Percentiles rank a stretch among this genome's conserved stretches.
Conservation (phyloP, 371 early-diverging fungal species). For the Capillidium rhysosporum region DNA sequence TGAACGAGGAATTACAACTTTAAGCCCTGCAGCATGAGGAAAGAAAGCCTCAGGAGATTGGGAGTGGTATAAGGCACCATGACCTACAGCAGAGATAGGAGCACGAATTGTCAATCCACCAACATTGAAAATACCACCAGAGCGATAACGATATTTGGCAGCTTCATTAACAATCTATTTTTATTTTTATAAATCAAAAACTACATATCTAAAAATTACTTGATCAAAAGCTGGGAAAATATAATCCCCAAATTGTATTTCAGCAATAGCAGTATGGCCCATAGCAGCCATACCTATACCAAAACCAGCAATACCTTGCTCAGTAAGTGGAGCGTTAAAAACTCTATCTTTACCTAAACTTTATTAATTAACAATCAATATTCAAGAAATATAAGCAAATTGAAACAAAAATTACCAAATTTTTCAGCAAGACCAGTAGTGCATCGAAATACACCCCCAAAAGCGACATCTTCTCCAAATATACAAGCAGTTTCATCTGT, state of each 20-base stretch:
- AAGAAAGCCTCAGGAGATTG: conserved; percentile 93
- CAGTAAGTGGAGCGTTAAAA: conserved; percentile 92
- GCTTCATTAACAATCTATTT: conserved; percentile 79
- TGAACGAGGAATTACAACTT: conserved; percentile 78
- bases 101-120: conserved; percentile 86
- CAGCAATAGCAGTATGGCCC: conserved; percentile 94
- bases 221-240: conserved; percentile 97
- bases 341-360: conserved; percentile 52
- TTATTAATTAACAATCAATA: neutral
- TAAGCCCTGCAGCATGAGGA: conserved; percentile 88
- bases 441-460: conserved; percentile 95
- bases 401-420: conserved; percentile 43
- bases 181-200: neutral
- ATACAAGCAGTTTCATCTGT: conserved; percentile 83
- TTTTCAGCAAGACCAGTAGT: conserved; percentile 79
- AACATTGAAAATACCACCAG: conserved; percentile 77
- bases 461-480: conserved; percentile 96
- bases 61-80: conserved; percentile 95
- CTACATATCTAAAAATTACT: conserved; percentile 15
- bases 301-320: conserved; percentile 95
- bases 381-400: too few relatives aligned
- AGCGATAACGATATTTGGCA: conserved; percentile 91
- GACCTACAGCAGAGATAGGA: conserved; percentile 91
- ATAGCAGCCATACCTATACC: conserved; percentile 91
- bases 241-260: conserved; percentile 97